These are phyloP conservation scores for Bonia amplexicaulis DNA, from an alignment of 176 grass and related monocot genomes.

Conservation along the genomic window DNA sequence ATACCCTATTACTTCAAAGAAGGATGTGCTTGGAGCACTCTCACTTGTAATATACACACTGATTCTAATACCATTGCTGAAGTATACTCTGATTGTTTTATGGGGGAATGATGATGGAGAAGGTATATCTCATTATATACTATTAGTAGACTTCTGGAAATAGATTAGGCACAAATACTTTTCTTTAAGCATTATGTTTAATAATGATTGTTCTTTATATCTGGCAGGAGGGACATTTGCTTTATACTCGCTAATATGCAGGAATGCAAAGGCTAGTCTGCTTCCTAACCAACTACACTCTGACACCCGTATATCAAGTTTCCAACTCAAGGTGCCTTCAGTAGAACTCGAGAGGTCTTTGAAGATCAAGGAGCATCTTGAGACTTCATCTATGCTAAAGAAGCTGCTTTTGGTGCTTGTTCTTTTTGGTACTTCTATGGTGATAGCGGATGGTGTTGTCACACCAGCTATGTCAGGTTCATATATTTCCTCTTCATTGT, in stretches of 20 bases:
- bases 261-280: slow-evolving; percentile 85
- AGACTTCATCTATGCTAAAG: slow-evolving; percentile 80
- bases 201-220: slow-evolving; percentile 32
- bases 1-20: slow-evolving; percentile 70
- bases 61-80: slow-evolving; percentile 90
- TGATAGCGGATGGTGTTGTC: slow-evolving; percentile 86
- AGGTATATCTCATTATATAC: slow-evolving; percentile 58
- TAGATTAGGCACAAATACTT: slow-evolving; percentile 6
- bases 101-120: slow-evolving; percentile 95
- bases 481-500: slow-evolving; percentile 22
- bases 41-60: slow-evolving; percentile 97
- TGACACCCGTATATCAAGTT: slow-evolving; percentile 89
- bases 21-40: slow-evolving; percentile 93
- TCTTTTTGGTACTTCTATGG: slow-evolving; percentile 93
- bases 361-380: slow-evolving; percentile 83
- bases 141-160: neutral
- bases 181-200: slow-evolving; percentile 18
- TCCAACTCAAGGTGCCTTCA: slow-evolving; percentile 88
- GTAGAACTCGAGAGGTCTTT: slow-evolving; percentile 93
- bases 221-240: slow-evolving; percentile 96
- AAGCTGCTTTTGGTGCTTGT: slow-evolving; percentile 93
- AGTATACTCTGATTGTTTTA: slow-evolving; percentile 85
- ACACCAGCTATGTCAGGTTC: slow-evolving; percentile 97
- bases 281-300: slow-evolving; percentile 91
- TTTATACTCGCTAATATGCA: slow-evolving; percentile 95